Conservation (phyloP, 2,329 filamentous ascomycete genomes). For the Fusarium aywerte region DNA sequence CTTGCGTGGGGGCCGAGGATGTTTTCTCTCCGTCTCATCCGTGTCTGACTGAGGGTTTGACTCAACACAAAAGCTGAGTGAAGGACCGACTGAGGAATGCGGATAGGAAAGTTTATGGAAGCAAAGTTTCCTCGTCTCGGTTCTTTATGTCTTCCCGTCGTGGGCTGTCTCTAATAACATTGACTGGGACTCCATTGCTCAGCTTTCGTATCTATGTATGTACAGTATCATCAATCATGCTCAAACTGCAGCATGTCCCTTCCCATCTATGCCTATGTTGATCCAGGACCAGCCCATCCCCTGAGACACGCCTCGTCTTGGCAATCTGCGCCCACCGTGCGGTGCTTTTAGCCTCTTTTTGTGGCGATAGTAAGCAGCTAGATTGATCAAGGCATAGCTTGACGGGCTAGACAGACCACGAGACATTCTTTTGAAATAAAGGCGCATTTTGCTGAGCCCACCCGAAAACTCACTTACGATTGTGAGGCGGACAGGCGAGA, state of each 20-base stretch:
- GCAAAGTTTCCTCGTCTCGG: slow-evolving; percentile 13
- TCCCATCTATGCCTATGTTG: slow-evolving; percentile 4
- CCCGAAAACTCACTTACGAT: neutral
- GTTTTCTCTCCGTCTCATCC: slow-evolving; percentile 6
- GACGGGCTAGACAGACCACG: slow-evolving; percentile 33
- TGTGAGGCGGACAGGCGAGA: slow-evolving; percentile 35
- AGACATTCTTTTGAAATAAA: slow-evolving; percentile 39
- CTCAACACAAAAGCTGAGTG: neutral
- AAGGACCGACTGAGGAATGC: slow-evolving; percentile 28
- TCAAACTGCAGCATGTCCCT: slow-evolving; percentile 8
- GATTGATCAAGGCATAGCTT: slow-evolving; percentile 29
- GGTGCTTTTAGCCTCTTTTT: slow-evolving; percentile 34
- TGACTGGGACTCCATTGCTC: slow-evolving; percentile 40
- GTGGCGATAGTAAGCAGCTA: slow-evolving; percentile 21
- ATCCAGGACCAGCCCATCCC: slow-evolving; percentile 41
- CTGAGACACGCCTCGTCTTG: slow-evolving; percentile 45
- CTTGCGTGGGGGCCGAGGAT: slow-evolving; percentile 6
- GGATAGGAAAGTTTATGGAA: slow-evolving; percentile 18
- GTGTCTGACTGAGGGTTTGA: neutral
- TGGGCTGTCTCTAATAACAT: neutral
- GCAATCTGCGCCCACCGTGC: slow-evolving; percentile 32
- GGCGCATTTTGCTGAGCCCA: slow-evolving; percentile 31
- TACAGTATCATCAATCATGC: slow-evolving; percentile 5
- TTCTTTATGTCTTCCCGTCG: slow-evolving; percentile 6
- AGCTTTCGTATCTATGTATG: slow-evolving; percentile 22